A percentile compares a stretch with the other conserved stretches of the same genome.
Evolutionary conservation across 352 stramenopile species (phyloP).

Genomic region (Globisporangium carolinianum): DNA sequence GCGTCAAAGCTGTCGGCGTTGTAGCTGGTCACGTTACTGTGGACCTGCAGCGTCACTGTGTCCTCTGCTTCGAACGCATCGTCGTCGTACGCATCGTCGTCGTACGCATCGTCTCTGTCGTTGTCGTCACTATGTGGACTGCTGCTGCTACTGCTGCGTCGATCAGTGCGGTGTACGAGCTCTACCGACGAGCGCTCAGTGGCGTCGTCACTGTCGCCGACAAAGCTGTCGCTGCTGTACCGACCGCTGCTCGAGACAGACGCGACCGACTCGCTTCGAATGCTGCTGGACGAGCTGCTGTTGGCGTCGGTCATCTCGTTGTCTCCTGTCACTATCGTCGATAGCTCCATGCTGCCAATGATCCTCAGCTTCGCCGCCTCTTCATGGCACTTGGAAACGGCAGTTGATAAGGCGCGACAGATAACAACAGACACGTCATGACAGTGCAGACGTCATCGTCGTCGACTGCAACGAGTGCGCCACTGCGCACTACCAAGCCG

Average conservation of each 20-base stretch:
- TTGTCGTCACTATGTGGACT: too few relatives aligned
- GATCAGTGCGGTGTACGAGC: too few relatives aligned
- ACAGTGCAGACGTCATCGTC: not conserved
- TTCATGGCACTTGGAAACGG: too few relatives aligned
- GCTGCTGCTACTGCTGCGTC: too few relatives aligned
- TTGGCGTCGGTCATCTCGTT: too few relatives aligned
- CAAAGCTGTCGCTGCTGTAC: constrained; percentile 12
- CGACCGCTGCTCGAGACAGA: not conserved
- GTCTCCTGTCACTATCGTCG: too few relatives aligned
- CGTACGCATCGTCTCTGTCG: not conserved
- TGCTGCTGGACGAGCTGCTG: not conserved
- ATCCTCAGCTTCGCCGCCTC: too few relatives aligned
- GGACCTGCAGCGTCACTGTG: too few relatives aligned
- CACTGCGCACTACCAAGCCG: not conserved
- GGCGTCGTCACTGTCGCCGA: constrained; percentile 3
- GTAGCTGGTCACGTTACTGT: not conserved
- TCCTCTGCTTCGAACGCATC: constrained; percentile 12
- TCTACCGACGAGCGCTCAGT: not conserved
- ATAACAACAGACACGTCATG: not conserved
- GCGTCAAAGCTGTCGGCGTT: not conserved
- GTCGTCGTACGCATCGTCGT: constrained; percentile 4
- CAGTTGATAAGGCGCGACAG: too few relatives aligned
- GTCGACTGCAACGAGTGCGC: not conserved
- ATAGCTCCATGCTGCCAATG: too few relatives aligned
- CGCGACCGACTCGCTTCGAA: not conserved